phyloP scores from a whole-genome alignment of 192 early-diverging fungal species.

The Spizellomyces sp. region DNA sequence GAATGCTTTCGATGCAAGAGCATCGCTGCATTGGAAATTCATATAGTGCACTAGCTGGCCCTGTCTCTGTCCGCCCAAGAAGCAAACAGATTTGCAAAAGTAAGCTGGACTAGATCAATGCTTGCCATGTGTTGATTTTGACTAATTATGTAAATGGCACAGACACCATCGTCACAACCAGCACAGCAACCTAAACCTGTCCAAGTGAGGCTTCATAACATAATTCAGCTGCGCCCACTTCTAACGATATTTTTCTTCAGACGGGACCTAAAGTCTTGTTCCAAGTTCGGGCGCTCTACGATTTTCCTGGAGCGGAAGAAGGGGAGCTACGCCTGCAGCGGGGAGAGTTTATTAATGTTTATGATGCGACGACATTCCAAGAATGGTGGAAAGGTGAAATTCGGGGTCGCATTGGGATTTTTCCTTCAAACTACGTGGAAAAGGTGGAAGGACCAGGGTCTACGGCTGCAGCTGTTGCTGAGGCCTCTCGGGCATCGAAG shows the following conservation, averaged over 20 bases:
- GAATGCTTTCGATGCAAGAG: too few relatives aligned
- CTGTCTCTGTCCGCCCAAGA: slow-evolving; percentile 76
- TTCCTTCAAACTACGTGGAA: slow-evolving; percentile 96
- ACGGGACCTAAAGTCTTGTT: slow-evolving; percentile 56
- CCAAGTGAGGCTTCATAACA: neutral
- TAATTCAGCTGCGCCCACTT: neutral
- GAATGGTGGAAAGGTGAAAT: slow-evolving; percentile 99
- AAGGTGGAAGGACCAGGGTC: slow-evolving; percentile 26
- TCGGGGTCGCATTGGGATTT: slow-evolving; percentile 88
- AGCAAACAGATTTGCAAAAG: neutral
- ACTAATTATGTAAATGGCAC: neutral
- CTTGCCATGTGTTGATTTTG: neutral
- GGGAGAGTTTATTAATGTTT: slow-evolving; percentile 87
- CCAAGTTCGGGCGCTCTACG: slow-evolving; percentile 89
- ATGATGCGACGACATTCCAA: slow-evolving; percentile 88
- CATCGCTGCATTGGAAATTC: too few relatives aligned
- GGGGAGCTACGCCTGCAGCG: slow-evolving; percentile 89
- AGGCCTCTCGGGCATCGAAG: slow-evolving; percentile 14
- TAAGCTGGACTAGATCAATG: neutral
- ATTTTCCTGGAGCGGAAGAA: slow-evolving; percentile 85
- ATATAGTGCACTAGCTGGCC: slow-evolving; percentile 53
- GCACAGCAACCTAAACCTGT: slow-evolving; percentile 9
- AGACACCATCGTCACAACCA: slow-evolving; percentile 3
- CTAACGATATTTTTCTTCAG: neutral
- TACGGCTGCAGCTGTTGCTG: slow-evolving; percentile 17